Conservation (phyloP, 108 stramenopile species). For the Nitzschia sp. region DNA sequence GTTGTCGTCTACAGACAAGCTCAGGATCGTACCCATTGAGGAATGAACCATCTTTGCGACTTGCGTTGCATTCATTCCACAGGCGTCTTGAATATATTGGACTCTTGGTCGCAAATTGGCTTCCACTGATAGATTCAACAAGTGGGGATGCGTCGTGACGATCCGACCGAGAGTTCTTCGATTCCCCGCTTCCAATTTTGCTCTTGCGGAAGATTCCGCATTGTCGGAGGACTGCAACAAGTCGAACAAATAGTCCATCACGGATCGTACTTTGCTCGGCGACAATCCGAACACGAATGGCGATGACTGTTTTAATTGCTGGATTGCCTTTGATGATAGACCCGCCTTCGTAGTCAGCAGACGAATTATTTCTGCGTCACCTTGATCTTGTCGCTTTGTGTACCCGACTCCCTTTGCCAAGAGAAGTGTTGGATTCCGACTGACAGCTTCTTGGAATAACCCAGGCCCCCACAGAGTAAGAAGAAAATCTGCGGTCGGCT, state of each 20-base stretch:
- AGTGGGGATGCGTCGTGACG: constrained; percentile 44
- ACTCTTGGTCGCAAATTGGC: constrained; percentile 60
- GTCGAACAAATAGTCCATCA: constrained; percentile 39
- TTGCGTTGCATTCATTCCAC: constrained; percentile 10
- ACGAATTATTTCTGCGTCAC: not conserved
- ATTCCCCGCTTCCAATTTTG: not conserved
- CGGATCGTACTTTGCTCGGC: constrained; percentile 42
- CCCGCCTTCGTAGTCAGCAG: constrained; percentile 22
- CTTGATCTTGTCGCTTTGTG: not conserved
- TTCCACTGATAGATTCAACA: constrained; percentile 63
- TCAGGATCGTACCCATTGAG: constrained; percentile 36
- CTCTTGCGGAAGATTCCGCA: not conserved
- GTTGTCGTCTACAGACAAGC: constrained; percentile 61
- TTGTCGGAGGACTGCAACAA: constrained; percentile 23
- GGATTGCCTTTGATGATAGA: constrained; percentile 31
- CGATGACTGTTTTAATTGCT: constrained; percentile 47
- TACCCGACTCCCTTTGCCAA: constrained; percentile 51
- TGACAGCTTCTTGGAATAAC: constrained; percentile 62
- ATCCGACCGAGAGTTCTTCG: constrained; percentile 45
- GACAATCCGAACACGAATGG: constrained; percentile 69
- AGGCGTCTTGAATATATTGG: constrained; percentile 40
- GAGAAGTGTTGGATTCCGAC: constrained; percentile 71
- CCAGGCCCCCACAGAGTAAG: constrained; percentile 58
- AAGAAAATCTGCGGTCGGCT: constrained; percentile 76
- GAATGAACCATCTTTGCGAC: constrained; percentile 14